phyloP scores from a whole-genome alignment of 495 filamentous ascomycete species.

The Letharia columbiana region DNA sequence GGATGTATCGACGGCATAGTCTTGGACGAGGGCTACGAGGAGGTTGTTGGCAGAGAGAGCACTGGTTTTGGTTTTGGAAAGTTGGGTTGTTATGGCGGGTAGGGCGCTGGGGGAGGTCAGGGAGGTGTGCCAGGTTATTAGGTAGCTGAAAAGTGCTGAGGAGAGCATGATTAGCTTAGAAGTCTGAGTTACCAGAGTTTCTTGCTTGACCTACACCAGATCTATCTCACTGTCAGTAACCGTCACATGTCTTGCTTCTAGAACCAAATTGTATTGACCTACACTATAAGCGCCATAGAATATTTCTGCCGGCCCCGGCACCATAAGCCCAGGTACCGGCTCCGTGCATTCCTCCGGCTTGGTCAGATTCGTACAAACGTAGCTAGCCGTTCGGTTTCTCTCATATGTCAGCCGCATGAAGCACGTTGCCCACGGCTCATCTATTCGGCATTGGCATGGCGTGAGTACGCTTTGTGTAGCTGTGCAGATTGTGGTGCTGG shows the following conservation, averaged over 20 bases:
- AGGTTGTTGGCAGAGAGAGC: background rate
- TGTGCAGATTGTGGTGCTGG: conserved; percentile 1
- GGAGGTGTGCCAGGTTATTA: background rate
- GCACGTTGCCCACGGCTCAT: background rate
- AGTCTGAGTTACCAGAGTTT: background rate
- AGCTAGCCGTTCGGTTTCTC: background rate
- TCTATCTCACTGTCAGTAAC: background rate
- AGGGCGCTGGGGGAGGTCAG: background rate
- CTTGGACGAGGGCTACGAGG: background rate
- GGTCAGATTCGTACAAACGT: background rate
- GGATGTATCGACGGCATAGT: background rate
- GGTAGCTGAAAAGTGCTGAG: background rate
- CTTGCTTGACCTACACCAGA: background rate
- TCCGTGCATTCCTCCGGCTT: background rate
- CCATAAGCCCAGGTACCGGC: background rate
- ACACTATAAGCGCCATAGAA: conserved; percentile 2
- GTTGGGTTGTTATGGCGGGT: background rate
- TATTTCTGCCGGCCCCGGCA: background rate
- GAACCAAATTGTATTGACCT: background rate
- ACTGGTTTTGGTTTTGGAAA: background rate
- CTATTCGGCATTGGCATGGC: background rate
- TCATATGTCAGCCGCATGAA: conserved; percentile 1
- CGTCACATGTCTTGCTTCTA: background rate
- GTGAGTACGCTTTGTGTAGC: background rate
- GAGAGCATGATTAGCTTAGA: background rate